Evolutionary conservation across 805 yeast genomes (phyloP), one percentile per base, ranked within the genome.

Genomic region (Ogataea trehalophila): DNA sequence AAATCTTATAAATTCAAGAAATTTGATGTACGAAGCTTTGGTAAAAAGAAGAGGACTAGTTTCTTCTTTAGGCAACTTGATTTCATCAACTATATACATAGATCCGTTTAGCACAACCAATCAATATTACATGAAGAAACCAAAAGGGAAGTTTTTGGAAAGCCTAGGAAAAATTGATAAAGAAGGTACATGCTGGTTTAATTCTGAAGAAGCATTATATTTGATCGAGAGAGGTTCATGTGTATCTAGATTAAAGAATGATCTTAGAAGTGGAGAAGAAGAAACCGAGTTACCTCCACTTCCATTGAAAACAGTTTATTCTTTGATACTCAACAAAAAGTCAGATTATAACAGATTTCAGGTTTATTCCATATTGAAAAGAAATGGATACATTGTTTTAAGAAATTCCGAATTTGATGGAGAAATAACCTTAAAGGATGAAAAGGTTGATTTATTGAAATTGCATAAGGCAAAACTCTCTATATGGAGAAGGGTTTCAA

Each of bases 151-250:
- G 36, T 87, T 79, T 57, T 75, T 88, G 56, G 80, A 80, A 50
- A 83, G 86, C 31, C 75, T 87, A 69, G 98, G 98, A 0, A 64
- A 59, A 35, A 73, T 80, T 1, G 82, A 78, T 49, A 63, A 66
- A 15, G 57, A 69, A 2, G 79, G 77, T 2, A 66, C 73, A 4
- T 65, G 70, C 16, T 67, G 80, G 43, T 68, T 91, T 35, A 69
- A 66, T 20, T 77, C 79, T 16, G 80, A 87, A 48, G 98, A 91
- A 57, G 75, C 83, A 7, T 68, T 89, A 1, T 91, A 90, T 62
- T 67, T 91, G 46, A 77, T 83, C 2, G 96, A 91, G 61, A 71
- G 98, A 59, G 97, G 97, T 2, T 73, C 83, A 3, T 66, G 69
- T 46, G 47, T 67, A 22, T 61, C 62, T 20, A 60, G 52, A 43